Base-by-base conservation (phyloP, 108 stramenopile genomes). In the Pseudonitzschia pungens region DNA sequence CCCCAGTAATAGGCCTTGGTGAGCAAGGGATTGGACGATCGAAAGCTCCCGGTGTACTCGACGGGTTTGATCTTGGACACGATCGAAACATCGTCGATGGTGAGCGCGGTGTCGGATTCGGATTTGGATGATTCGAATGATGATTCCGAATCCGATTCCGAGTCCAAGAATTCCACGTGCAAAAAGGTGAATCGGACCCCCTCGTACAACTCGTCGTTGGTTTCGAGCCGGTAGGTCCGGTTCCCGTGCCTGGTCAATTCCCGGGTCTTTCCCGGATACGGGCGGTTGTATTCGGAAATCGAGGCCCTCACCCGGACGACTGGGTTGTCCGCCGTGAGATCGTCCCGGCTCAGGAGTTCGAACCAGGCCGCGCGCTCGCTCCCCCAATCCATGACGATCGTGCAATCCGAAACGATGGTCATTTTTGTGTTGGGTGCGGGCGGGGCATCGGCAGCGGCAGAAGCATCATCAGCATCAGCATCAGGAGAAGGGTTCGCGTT, bases 361-460 rank as follows among this genome's bases (percentile, higher is more conserved):
- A 83, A 66, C 83, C 83, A 83, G 18, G 70, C 79, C 0, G 83
- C 78, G 15, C 79, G 66, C 58, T 83, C 83, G 15, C 76, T 72
- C 15, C 83, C 83, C 76, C 76, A 83, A 63, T 83, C 83, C 68
- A 80, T 20, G 18, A 27, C 50, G 10, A 83, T 59, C 14, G 72
- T 73, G 4, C 63, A 56, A 67, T 77, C 71, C 53, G 48, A 28
- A 51, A 41, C 56, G 21, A 72, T 52, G 0, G 28, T 24, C 41
- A 75, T 36, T 16, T 36, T 54, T 10, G 62, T 14, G 45, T 57
- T 9, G 4, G 28, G 20, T 48, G 22, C 21, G n/a, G n/a, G n/a
- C n/a, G n/a, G n/a, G n/a, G n/a, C n/a, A n/a, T n/a, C n/a, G n/a
- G n/a, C n/a, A n/a, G n/a, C n/a, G n/a, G n/a, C n/a, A n/a, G n/a